Evolutionary conservation across 2,329 filamentous ascomycete genomes (phyloP), one percentile per base, ranked within the genome.

Genomic region (Colletotrichum sp.): DNA sequence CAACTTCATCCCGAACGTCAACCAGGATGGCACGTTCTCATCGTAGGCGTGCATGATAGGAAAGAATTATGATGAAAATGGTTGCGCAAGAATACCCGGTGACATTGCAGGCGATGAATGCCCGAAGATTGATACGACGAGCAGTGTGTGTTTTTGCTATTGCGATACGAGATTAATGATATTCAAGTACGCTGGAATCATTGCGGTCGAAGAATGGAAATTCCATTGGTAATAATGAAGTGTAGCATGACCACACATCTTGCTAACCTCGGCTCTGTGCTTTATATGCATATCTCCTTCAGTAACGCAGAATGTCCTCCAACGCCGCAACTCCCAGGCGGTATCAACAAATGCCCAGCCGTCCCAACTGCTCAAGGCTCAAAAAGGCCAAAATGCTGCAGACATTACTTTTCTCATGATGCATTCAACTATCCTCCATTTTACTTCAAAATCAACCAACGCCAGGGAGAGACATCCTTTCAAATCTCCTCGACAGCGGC

Each of bases 401-500:
- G 68, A 67, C 62, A 73, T 66, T 71, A 29, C 62, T 67, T 55
- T 72, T 58, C 57, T 54, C 68, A 18, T 63, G 27, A 63, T n/a
- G 24, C 34, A 66, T 72, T 57, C 38, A 64, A 21, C 16, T 62
- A 0, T 21, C 8, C n/a, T 21, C 7, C 29, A 11, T 34, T 16
- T 18, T 16, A 11, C 9, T 7, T 24, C 27, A 31, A 27, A 33
- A 27, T 47, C 9, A 43, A 13, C 12, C 6, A 15, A 33, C 15
- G 18, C 38, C 33, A 58, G 29, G 1, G 16, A 33, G 27, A 29
- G 18, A 24, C 2, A 16, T 16, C 15, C 31, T n/a, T 66, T 81
- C 79, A 89, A 59, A 84, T 83, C 75, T 91, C 90, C 76, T 98
- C 96, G 12, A 97, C 88, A 0, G 94, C 94, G 81, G 95, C 98